These are phyloP conservation scores for Trichoderma asperelloides DNA, from an alignment of 495 filamentous ascomycete genomes.

Conservation along the genomic window DNA sequence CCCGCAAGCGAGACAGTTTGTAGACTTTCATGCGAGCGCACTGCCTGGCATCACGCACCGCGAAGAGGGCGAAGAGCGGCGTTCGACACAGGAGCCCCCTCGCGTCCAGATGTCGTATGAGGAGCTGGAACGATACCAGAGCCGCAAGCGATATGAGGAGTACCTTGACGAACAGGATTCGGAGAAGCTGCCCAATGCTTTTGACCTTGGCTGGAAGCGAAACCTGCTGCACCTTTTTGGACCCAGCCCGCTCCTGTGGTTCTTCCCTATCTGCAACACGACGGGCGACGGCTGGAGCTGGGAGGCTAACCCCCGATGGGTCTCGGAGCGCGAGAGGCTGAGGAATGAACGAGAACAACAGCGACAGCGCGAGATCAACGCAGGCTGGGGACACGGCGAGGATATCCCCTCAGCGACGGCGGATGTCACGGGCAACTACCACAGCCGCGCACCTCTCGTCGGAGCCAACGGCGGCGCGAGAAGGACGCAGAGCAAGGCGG, in stretches of 20 bases:
- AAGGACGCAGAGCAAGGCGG: conserved; percentile 36
- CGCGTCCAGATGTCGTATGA: conserved; percentile 44
- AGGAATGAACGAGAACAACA: conserved; percentile 51
- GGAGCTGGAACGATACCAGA: conserved; percentile 61
- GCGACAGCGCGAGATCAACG: conserved; percentile 43
- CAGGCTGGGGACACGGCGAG: conserved; percentile 40
- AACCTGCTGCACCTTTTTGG: conserved; percentile 87
- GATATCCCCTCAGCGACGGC: conserved; percentile 12
- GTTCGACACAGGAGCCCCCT: conserved; percentile 13
- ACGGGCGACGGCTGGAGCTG: conserved; percentile 92
- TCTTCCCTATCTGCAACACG: conserved; percentile 72
- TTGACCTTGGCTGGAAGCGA: conserved; percentile 71
- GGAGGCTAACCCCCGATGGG: conserved; percentile 70
- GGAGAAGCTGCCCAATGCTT: conserved; percentile 81
- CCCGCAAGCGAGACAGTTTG: conserved; percentile 49
- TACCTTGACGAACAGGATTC: conserved; percentile 85
- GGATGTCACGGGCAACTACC: not conserved
- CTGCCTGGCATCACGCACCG: conserved; percentile 70
- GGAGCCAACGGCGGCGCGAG: conserved; percentile 13
- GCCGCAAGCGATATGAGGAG: conserved; percentile 65
- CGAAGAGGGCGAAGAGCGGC: conserved; percentile 65
- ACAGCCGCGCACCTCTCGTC: conserved; percentile 10
- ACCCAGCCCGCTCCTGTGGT: conserved; percentile 56
- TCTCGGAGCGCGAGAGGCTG: conserved; percentile 55
- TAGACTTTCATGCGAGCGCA: conserved; percentile 74